A percentile compares a stretch with the other conserved stretches of the same genome.
These are phyloP conservation scores for Lepiota brunneoincarnata DNA, from an alignment of 768 basidiomycete species.

Conservation along the genomic window DNA sequence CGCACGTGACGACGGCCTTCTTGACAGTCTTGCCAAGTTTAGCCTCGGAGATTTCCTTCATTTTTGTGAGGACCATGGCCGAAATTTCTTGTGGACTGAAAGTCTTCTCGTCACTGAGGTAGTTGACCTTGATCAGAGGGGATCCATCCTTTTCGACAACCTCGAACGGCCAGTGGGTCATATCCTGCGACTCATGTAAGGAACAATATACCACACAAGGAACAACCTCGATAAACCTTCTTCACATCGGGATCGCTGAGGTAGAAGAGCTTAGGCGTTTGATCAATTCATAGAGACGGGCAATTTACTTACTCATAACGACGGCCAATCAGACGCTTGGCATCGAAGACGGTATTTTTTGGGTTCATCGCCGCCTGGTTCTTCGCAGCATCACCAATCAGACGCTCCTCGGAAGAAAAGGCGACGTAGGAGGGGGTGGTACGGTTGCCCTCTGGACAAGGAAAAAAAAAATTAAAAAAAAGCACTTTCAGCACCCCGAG, in stretches of 20 bases:
- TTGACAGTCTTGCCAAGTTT: conserved; percentile 98
- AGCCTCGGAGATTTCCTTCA: conserved; percentile 99
- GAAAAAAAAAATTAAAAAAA: conserved; percentile 11
- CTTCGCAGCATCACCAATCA: conserved; percentile 98
- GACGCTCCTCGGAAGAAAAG: conserved; percentile 92
- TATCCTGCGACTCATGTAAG: conserved; percentile 56
- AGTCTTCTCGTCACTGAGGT: conserved; percentile 91
- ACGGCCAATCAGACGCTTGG: conserved; percentile 97
- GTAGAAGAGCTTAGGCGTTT: conserved; percentile 7
- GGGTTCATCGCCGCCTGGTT: conserved; percentile 99
- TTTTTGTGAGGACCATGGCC: conserved; percentile 99
- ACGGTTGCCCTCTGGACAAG: conserved; percentile 84
- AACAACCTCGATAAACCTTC: conserved; percentile 50
- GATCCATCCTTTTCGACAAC: conserved; percentile 97
- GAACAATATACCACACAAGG: conserved; percentile 11
- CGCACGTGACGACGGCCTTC: conserved; percentile 98
- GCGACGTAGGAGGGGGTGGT: conserved; percentile 99
- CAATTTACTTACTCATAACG: conserved; percentile 76
- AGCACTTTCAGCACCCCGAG: background rate
- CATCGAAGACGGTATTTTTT: conserved; percentile 97
- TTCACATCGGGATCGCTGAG: conserved; percentile 88
- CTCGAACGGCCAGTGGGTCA: conserved; percentile 96
- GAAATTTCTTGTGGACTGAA: conserved; percentile 99
- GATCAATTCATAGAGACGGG: background rate
- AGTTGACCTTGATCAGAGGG: conserved; percentile 94